Percentiles rank a stretch among this genome's conserved stretches.
Evolutionary conservation across 129 eudicot species (phyloP).

Genomic region (Lonicera japonica): DNA sequence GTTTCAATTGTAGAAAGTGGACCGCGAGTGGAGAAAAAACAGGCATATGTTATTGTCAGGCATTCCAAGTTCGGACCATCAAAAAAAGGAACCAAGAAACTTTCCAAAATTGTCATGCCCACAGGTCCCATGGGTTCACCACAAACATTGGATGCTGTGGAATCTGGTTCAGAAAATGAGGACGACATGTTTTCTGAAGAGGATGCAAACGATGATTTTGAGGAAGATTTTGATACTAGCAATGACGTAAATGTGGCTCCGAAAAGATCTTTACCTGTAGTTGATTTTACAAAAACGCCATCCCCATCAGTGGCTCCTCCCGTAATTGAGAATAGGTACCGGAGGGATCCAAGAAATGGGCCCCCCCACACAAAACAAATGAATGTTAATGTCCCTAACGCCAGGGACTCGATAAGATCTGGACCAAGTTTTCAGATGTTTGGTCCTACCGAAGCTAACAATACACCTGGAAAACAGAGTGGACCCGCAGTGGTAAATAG

Average conservation of each 20-base stretch:
- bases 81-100: constrained; percentile 59
- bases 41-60: constrained; percentile 56
- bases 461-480: constrained; percentile 10
- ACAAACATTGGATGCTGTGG: constrained; percentile 3
- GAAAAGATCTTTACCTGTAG: not conserved
- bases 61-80: constrained; percentile 64
- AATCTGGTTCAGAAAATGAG: constrained; percentile 21
- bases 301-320: constrained; percentile 10
- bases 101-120: not conserved
- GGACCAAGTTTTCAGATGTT: constrained; percentile 21
- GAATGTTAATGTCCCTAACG: constrained; percentile 7
- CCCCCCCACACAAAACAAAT: constrained; percentile 5
- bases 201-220: constrained; percentile 22
- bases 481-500: constrained; percentile 36
- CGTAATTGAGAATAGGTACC: constrained; percentile 37
- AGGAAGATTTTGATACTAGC: constrained; percentile 10
- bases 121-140: constrained; percentile 11
- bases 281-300: not conserved
- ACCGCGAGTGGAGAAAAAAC: constrained; percentile 49
- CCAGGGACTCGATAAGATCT: constrained; percentile 4
- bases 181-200: constrained; percentile 19
- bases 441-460: constrained; percentile 15
- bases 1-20: constrained; percentile 57
- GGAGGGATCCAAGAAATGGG: constrained; percentile 22
- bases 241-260: not conserved